Base-by-base conservation (phyloP, 2,329 filamentous ascomycete species). In the Didymella lethalis region DNA sequence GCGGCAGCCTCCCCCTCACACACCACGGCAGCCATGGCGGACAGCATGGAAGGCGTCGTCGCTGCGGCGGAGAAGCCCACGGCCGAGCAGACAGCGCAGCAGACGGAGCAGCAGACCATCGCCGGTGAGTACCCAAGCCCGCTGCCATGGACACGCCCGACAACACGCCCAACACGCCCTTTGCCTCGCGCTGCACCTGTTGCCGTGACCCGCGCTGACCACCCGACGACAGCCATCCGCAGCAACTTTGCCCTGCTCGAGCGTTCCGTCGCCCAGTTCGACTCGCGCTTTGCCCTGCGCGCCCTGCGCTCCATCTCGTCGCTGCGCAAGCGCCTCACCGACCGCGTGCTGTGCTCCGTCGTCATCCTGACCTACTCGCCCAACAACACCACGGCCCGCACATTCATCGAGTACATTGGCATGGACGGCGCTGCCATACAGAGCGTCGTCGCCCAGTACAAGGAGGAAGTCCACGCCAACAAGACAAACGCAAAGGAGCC, bases 251-350 rank as follows among this genome's bases (percentile, higher is more conserved):
- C 88, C 51, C 86, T 99, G 65, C 86, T 99, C 74, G 93, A 97
- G 74, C 90, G 93, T 73, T 95, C 93, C 66, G 94, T 99, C 65
- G 85, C 89, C 65, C 88, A 96, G 71, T 99, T 98, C 78, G 95
- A 99, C 80, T 88, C 93, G 59, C 89, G 95, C 82, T 99, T 97
- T 81, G 92, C 94, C 57, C 90, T 99, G 64, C 88, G 95, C 75
- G 95, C 95, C 62, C 86, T 99, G 64, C 90, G 95, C 72, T 96
- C 93, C 70, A 96, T 98, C 81, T 97, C 95, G 40, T 93, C 93
- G 54, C 89, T 98, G 77, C 92, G 95, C 77, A 98, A 98, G 84
- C 88, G 92, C 67, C 85, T 97, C 68, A 91, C 89, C 14, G 86
- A 91, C 58, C 91, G 94, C 68, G 88, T 96, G 68, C 84, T 97